Base-by-base conservation (phyloP, 345 rosid species). In the Gossypium raimondii region DNA sequence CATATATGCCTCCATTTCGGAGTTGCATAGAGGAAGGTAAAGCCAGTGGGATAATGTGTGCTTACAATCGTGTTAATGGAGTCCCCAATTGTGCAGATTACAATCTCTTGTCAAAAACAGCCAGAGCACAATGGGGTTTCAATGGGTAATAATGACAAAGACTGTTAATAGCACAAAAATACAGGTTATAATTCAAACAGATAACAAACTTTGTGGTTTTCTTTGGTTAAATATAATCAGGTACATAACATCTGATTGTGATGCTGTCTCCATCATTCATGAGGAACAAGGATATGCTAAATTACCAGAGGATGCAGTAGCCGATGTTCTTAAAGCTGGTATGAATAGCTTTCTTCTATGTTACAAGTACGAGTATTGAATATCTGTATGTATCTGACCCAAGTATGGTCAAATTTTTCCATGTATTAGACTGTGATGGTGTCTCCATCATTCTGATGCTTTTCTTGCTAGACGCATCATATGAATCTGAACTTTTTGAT, bases 241-340 rank as follows among this genome's bases (percentile, higher is more conserved):
- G 77, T 75, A 75, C 22, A 65, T 75, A 20, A 52, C 89, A 11
- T 95, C 97, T 1, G 98, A 95, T 75, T 95, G 99, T 77, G 99
- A 95, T 73, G 96, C 99, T 0, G 97, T 93, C 25, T 79, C 92
- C 25, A 84, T 91, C 82, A 93, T 93, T 72, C 66, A 89, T 59
- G 89, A 88, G 4, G 70, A 47, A 5, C 92, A 91, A 85, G 85
- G 90, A 72, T 93, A 89, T 59, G 92, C 88, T 5, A 89, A 87
- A 77, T 22, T 86, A 7, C 98, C 97, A 0, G 99, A 95, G 81
- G 97, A 93, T 78, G 98, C 94, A 0, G 94, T 95, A 1, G 89
- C 77, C 20, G 90, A 84, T 70, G 96, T 85, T 29, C 97, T 93
- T 75, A 89, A 86, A 82, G 98, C 98, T 6, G 98, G 97, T 87